Evolutionary conservation across 225 moss, liverwort and hornwort species (phyloP), one percentile per base, ranked within the genome.

Genomic region (Rhytidiadelphus loreus): DNA sequence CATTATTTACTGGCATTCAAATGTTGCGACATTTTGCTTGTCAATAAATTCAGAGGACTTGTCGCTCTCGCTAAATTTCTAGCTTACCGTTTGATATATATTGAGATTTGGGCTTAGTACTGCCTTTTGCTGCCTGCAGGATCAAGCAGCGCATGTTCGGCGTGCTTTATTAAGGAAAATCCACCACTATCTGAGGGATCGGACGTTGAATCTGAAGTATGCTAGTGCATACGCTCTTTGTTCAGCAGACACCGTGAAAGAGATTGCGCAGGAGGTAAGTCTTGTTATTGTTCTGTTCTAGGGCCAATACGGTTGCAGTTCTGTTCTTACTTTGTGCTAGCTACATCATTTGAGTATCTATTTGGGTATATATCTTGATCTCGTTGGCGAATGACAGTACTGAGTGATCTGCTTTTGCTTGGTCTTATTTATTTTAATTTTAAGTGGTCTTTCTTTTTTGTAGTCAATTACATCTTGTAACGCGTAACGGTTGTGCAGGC

Each of bases 201-300:
- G 97, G 79, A 88, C 95, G 19, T 92, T 97, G 68, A 95, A 92
- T 88, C 89, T 93, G 30, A 97, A 97, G 90, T 97, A 96, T 87
- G 95, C 95, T 55, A 91, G 95, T 92, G 96, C 92, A 71, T 97
- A 95, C 87, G 96, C 96, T 75, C 93, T 96, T 52, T 92, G 95
- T 87, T 94, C 95, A 77, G 88, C 92, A 52, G 96, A 97, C 62
- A 83, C 91, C 39, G 90, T 92, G 23, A 95, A 94, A 87, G 96
- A 95, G 53, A 92, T 95, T 79, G 86, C 94, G 17, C 83, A 85
- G 24, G 97, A 97, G 84, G 97, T 97, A 91, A 89, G 95, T 11
- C 65, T 81, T 66, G 48, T 46, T 65, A 30, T 74, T 88, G n/a
- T 58, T 58, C 56, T 85, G n/a, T 75, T 75, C 21, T 75, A 53